Base-by-base conservation (phyloP, 176 grass and related monocot species). In the Oryza officinalis region DNA sequence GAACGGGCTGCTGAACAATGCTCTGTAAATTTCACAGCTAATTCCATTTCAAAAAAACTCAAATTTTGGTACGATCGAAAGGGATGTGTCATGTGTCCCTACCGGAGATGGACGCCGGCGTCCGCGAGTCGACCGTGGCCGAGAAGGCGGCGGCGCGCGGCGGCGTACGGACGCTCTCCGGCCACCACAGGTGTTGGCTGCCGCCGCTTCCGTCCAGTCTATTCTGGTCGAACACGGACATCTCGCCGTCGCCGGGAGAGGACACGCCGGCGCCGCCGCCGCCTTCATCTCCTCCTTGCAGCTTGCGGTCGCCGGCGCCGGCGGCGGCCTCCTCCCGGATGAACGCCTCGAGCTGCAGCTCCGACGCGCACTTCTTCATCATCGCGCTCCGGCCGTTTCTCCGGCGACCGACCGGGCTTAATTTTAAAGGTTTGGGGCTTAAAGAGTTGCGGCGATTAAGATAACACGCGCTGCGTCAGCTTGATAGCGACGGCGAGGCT, bases 361-460 rank as follows among this genome's bases (percentile, higher is more conserved):
- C 93, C 64, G 91, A 98, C 68, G 74, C 13, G 38, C 83, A 93
- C 89, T 92, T 95, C 89, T 93, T 92, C 96, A 98, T 98, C 82
- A 1, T 23, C 61, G 6, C 13, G 37, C 61, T 4, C 27, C 65
- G 4, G 13, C 49, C 0, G 27, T 8, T 4, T 2, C 33, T 59
- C 73, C 65, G 71, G 71, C 64, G 18, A 10, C 9, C 57, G 72
- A 3, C n/a, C n/a, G n/a, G n/a, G n/a, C n/a, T 41, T 41, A 41
- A 15, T 54, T 54, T 87, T 90, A 77, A 80, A 78, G 54, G 76
- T 22, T 8, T 6, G 10, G 15, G 44, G 14, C 25, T 15, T 12
- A 57, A 37, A 37, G 64, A 8, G 87, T 17, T 27, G 27, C 25
- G 83, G 83, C 8, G 2, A 22, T 22, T 8, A 50, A 54, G 78